Evolutionary conservation across 495 filamentous ascomycete genomes (phyloP), one percentile per base, ranked within the genome.

Genomic region (Astrothelium macrocarpum): DNA sequence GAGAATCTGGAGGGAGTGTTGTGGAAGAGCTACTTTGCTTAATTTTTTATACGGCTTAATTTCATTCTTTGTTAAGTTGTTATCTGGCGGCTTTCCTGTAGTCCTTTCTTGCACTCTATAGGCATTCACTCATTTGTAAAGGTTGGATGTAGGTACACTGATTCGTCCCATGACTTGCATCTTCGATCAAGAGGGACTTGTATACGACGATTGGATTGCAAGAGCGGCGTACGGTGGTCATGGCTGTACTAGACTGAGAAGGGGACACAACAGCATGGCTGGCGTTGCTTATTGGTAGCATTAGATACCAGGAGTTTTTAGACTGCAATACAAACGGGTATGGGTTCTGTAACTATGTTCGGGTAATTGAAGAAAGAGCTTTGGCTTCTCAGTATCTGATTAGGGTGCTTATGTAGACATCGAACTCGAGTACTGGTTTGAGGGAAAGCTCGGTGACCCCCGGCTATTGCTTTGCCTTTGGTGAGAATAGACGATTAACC

Each of bases 21-120:
- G 63, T 99, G 95, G 95, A 97, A 97, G 85, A 96, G 91, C 71
- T 99, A 99, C 73, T 99, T 97, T 79, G 94, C 94, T 62, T 97
- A 81, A 65, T 28, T 4, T 3, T 56, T n/a, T 28, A 5, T 49
- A 12, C 9, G 26, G 7, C n/a, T 29, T 26, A 29, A 25, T n/a
- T 5, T 12, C 20, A 9, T 26, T 56, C 20, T 56, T 28, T 49
- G 10, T 29, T n/a, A 10, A 9, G 11, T 56, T 9, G 49, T 56
- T 29, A 26, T n/a, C 23, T 56, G 20, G 20, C 49, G 49, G 25
- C 25, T 26, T 49, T 49, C n/a, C n/a, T 39, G 34, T 14, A 39
- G 3, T 49, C 18, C 43, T 20, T 49, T 4, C 9, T 14, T 10
- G 43, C 36, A 39, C 7, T 39, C 16, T 16, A 39, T 39, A 39